These are phyloP conservation scores for Filobasidium floriforme DNA, from an alignment of 768 basidiomycete species.

Conservation along the genomic window DNA sequence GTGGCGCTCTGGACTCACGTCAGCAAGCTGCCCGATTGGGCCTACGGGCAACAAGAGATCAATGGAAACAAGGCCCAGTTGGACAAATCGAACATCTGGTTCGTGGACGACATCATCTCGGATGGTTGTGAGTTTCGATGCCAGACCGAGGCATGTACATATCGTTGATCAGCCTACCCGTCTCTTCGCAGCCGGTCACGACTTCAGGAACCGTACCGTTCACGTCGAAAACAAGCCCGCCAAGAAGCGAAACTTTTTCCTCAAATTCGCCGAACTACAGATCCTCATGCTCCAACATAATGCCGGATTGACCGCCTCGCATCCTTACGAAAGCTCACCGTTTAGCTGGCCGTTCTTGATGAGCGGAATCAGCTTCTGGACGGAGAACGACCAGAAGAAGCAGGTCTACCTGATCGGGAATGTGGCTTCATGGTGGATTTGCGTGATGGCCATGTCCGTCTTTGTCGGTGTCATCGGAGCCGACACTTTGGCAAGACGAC, in stretches of 20 bases:
- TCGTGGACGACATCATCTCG: slow-evolving; percentile 68
- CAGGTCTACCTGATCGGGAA: slow-evolving; percentile 98
- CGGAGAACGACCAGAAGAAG: slow-evolving; percentile 64
- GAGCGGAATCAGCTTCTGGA: slow-evolving; percentile 98
- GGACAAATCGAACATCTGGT: slow-evolving; percentile 82
- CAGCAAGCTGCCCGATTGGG: slow-evolving; percentile 83
- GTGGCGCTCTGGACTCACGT: slow-evolving; percentile 91
- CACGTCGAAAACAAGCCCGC: slow-evolving; percentile 58
- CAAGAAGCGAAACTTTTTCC: slow-evolving; percentile 82
- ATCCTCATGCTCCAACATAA: slow-evolving; percentile 96
- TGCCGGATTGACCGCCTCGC: slow-evolving; percentile 93
- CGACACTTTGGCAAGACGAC: slow-evolving; percentile 76
- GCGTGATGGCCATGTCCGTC: slow-evolving; percentile 73
- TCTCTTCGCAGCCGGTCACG: slow-evolving; percentile 50
- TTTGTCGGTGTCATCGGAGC: slow-evolving; percentile 85
- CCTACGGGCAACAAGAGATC: slow-evolving; percentile 90
- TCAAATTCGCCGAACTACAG: slow-evolving; percentile 88
- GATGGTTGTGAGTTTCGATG: slow-evolving; percentile 56
- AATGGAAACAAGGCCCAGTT: slow-evolving; percentile 89
- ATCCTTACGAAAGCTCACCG: slow-evolving; percentile 91
- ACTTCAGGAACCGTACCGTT: slow-evolving; percentile 53
- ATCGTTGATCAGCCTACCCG: neutral
- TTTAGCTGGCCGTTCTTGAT: slow-evolving; percentile 98
- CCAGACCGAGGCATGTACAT: neutral
- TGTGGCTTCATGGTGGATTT: slow-evolving; percentile 88